Evolutionary conservation across 805 yeast genomes (phyloP), one percentile per base, ranked within the genome.

Genomic region (Alloascoidea africana): DNA sequence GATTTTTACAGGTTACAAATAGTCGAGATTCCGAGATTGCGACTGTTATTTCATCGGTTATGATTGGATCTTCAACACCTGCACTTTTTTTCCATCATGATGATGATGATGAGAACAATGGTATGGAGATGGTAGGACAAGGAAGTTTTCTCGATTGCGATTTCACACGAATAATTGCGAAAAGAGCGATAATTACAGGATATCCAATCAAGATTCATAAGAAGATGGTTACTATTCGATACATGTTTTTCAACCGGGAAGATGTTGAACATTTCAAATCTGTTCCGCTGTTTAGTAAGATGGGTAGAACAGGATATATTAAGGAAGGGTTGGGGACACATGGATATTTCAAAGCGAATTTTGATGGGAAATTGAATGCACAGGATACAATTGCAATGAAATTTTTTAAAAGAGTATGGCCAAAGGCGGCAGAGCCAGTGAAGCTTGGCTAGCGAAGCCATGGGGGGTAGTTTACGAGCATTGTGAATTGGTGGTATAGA

Each of bases 251-350:
- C 76, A 84, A 78, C 51, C 62, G 83, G 6, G 84, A 81, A 36
- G 99, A 91, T 54, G 81, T 93, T 46, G 72, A 71, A 46, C 82
- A 82, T 73, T 91, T 79, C 70, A 83, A 82, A 60, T 78, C 87
- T 3, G 80, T 91, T 46, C 97, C 97, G 33, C 62, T 91, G 42
- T 91, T 85, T 58, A 87, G 97, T 33, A 85, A 83, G 56, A 69
- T 77, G 49, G 99, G 98, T 37, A 76, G 96, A 57, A 68, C 86
- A 15, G 99, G 99, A 39, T 81, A 81, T 57, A 89, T 93, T 55
- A 89, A 84, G 59, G 96, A 89, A 56, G 73, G 87, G 53, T 67
- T 91, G 63, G 99, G 99, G 61, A 91, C 98, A 2, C 98, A 91
- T 55, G 99, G 99, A 44, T 85, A 89, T 64, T 87, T 80, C 72